Evolutionary conservation across 2,329 filamentous ascomycete species (phyloP).

Genomic region (Chrysoporthe puriensis): DNA sequence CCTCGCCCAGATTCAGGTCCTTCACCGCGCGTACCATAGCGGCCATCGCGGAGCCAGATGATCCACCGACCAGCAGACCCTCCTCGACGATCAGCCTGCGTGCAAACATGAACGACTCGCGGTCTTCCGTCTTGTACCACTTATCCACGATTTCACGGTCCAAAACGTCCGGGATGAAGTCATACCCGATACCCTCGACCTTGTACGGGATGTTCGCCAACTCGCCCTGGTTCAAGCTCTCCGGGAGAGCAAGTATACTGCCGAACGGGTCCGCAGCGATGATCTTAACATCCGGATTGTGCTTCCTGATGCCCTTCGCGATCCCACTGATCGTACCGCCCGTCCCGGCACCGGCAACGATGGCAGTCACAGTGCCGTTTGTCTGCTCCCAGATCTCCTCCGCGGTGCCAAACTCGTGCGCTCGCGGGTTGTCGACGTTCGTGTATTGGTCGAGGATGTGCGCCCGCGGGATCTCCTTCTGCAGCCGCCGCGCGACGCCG

Average conservation of each 20-base stretch:
- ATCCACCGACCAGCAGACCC: conserved; percentile 89
- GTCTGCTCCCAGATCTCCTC: conserved; percentile 97
- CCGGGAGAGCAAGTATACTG: conserved; percentile 85
- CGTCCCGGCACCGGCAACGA: conserved; percentile 92
- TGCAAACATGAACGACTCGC: conserved; percentile 88
- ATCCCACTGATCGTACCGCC: conserved; percentile 94
- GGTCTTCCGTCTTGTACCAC: conserved; percentile 98
- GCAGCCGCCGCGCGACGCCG: conserved; percentile 83
- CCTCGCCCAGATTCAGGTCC: conserved; percentile 76
- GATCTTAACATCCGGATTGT: conserved; percentile 83
- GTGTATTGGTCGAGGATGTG: conserved; percentile 97
- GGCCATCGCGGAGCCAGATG: conserved; percentile 88
- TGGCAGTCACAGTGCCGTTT: conserved; percentile 75
- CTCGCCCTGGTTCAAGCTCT: conserved; percentile 72
- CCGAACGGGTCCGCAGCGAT: conserved; percentile 92
- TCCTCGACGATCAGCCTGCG: conserved; percentile 90
- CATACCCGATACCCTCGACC: conserved; percentile 98
- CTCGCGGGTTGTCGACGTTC: conserved; percentile 88
- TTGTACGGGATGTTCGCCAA: conserved; percentile 87
- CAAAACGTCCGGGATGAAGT: conserved; percentile 95
- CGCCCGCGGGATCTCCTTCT: conserved; percentile 95
- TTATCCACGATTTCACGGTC: conserved; percentile 79
- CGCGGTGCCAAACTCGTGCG: conserved; percentile 92
- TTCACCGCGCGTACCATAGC: conserved; percentile 77
- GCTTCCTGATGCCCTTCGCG: conserved; percentile 82